phyloP scores from a whole-genome alignment of 495 filamentous ascomycete species.

The Thozetella sp. region DNA sequence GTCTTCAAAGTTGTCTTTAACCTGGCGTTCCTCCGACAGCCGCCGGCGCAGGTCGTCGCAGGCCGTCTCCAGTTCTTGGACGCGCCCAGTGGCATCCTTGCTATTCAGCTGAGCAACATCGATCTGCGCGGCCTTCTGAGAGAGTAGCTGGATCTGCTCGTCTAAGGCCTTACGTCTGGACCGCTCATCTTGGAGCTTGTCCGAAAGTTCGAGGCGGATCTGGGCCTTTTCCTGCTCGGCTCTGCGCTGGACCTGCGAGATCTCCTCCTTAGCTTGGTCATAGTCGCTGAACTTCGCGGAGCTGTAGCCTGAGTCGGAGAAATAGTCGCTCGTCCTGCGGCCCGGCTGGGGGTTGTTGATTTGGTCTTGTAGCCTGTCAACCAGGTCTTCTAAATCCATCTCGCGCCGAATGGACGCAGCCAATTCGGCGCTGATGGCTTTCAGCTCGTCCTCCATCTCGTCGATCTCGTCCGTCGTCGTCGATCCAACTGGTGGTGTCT shows the following conservation, averaged over 20 bases:
- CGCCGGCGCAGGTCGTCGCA: conserved; percentile 82
- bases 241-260: conserved; percentile 79
- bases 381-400: conserved; percentile 94
- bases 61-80: conserved; percentile 75
- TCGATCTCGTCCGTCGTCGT: conserved; percentile 48
- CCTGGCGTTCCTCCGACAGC: conserved; percentile 80
- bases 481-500: conserved; percentile 42
- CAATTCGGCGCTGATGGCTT: conserved; percentile 88
- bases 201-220: conserved; percentile 78
- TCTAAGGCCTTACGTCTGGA: conserved; percentile 73
- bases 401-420: conserved; percentile 91
- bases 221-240: conserved; percentile 92
- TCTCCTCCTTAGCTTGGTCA: conserved; percentile 76
- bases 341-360: conserved; percentile 59
- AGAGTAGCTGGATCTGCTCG: conserved; percentile 76
- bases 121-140: conserved; percentile 67
- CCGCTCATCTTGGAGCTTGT: conserved; percentile 85
- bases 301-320: conserved; percentile 91
- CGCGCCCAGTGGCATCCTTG: conserved; percentile 50
- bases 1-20: conserved; percentile 94
- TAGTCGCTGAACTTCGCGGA: conserved; percentile 70
- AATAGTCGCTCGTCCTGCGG: conserved; percentile 93
- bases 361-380: conserved; percentile 83
- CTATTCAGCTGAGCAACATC: conserved; percentile 48
- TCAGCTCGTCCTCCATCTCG: conserved; percentile 92